Conservation (phyloP, 1,284 basidiomycete species). For the Cerrena zonata region DNA sequence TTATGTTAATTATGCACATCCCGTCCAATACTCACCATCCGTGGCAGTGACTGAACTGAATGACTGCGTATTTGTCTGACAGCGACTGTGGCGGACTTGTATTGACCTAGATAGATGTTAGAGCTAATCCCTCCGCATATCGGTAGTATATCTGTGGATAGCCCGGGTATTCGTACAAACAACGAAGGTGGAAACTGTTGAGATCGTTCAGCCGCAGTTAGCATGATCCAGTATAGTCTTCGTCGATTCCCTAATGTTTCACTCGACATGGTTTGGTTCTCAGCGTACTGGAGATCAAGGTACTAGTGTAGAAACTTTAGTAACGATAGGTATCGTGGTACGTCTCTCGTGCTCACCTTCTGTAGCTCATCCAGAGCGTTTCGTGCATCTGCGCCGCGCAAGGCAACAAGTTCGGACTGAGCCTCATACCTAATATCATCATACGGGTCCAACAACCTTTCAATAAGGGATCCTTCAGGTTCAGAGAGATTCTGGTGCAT, state of each 20-base stretch:
- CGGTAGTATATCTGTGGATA: not conserved
- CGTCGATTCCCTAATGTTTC: not conserved
- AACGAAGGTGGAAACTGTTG: not conserved
- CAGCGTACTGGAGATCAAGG: not conserved
- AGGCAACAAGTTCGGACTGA: not conserved
- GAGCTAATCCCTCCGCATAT: conserved; percentile 5
- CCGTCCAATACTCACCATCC: not conserved
- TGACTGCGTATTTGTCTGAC: conserved; percentile 4
- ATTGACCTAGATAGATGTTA: conserved; percentile 5
- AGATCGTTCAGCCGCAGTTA: not conserved
- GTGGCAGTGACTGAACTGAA: not conserved
- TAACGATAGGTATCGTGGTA: not conserved
- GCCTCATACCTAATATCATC: not conserved
- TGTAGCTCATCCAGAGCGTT: not conserved
- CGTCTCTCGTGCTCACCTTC: not conserved
- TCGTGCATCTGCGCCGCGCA: not conserved
- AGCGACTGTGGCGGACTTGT: not conserved
- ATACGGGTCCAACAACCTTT: too few relatives aligned
- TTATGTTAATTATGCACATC: not conserved
- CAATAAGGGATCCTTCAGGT: too few relatives aligned
- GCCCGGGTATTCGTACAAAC: not conserved
- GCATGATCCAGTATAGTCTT: not conserved
- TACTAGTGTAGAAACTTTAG: not conserved
- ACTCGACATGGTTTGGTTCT: not conserved
- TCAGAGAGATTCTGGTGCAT: too few relatives aligned